Percentiles rank a stretch among this genome's conserved stretches.
These are phyloP conservation scores for Trypanosoma cruzi DNA, from an alignment of 208 protist species.

Conservation along the genomic window DNA sequence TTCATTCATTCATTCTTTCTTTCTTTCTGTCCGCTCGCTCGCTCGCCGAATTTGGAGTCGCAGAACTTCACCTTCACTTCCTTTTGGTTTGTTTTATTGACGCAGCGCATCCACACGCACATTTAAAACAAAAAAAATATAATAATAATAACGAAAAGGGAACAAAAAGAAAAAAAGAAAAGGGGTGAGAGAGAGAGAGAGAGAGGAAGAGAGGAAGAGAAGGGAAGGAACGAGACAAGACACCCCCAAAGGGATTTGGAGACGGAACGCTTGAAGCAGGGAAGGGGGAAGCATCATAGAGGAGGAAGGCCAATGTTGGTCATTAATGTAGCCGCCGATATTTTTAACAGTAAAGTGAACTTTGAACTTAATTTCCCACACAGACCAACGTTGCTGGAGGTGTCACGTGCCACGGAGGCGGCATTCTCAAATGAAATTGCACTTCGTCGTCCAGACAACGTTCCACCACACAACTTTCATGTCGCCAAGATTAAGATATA, in stretches of 20 bases:
- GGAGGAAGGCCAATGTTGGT: constrained; percentile 59
- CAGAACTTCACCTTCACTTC: no score
- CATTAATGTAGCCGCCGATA: constrained; percentile 86
- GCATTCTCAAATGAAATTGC: constrained; percentile 81
- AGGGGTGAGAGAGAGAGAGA: background rate
- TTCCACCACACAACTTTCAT: constrained; percentile 84
- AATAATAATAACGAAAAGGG: background rate
- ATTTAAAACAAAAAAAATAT: background rate
- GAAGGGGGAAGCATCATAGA: background rate
- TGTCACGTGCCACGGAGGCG: constrained; percentile 58
- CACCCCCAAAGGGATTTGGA: background rate
- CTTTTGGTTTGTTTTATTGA: background rate
- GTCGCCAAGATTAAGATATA: constrained; percentile 88
- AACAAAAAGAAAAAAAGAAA: constrained; percentile 1
- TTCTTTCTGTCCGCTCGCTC: no score
- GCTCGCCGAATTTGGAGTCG: no score
- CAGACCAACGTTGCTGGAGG: constrained; percentile 65
- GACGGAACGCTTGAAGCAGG: background rate
- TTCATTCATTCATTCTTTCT: no score
- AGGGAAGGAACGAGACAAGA: constrained; percentile 2
- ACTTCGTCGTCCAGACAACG: constrained; percentile 64
- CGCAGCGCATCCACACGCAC: background rate
- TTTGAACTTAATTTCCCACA: constrained; percentile 87
- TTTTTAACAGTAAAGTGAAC: constrained; percentile 92
- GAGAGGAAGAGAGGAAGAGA: constrained; percentile 5